Percentiles rank a stretch among this genome's conserved stretches.
These are phyloP conservation scores for Achaetomium macrosporum DNA, from an alignment of 2,329 filamentous ascomycete genomes.

Conservation along the genomic window DNA sequence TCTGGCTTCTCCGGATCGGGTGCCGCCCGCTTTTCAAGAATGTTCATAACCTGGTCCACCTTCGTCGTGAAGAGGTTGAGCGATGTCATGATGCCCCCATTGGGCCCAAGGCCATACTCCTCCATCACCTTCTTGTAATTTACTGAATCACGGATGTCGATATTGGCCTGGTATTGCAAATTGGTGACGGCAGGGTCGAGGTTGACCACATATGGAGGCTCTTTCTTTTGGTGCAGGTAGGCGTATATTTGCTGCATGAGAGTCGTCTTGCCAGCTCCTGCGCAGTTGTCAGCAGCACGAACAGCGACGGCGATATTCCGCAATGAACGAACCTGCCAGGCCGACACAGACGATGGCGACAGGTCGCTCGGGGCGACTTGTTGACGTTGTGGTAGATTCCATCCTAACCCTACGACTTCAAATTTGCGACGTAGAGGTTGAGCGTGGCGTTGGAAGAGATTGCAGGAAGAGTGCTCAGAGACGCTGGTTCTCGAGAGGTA, in stretches of 20 bases:
- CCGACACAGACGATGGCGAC: slow-evolving; percentile 88
- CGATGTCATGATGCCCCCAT: slow-evolving; percentile 92
- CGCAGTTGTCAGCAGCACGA: background rate
- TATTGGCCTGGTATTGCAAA: slow-evolving; percentile 93
- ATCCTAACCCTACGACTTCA: too few relatives aligned
- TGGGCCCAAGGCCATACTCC: slow-evolving; percentile 95
- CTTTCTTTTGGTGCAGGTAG: slow-evolving; percentile 73
- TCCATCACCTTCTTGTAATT: slow-evolving; percentile 99
- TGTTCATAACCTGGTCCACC: slow-evolving; percentile 84
- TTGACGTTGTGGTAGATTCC: too few relatives aligned
- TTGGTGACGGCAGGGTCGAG: slow-evolving; percentile 91
- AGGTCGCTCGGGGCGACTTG: slow-evolving; percentile 38
- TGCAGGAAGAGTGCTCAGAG: too few relatives aligned
- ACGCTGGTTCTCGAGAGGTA: too few relatives aligned
- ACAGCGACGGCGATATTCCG: background rate
- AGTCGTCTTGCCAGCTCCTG: slow-evolving; percentile 95
- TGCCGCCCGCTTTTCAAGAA: slow-evolving; percentile 82
- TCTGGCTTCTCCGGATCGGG: slow-evolving; percentile 56
- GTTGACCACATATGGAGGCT: slow-evolving; percentile 91
- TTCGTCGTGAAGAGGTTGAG: slow-evolving; percentile 97
- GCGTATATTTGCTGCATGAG: slow-evolving; percentile 99
- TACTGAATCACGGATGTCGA: slow-evolving; percentile 96
- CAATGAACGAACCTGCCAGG: slow-evolving; percentile 70
- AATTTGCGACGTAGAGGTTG: too few relatives aligned
- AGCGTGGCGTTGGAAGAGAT: too few relatives aligned